Percentiles rank a stretch among this genome's conserved stretches.
These are phyloP conservation scores for Samsoniella hepiali DNA, from an alignment of 2,329 filamentous ascomycete genomes.

Conservation along the genomic window DNA sequence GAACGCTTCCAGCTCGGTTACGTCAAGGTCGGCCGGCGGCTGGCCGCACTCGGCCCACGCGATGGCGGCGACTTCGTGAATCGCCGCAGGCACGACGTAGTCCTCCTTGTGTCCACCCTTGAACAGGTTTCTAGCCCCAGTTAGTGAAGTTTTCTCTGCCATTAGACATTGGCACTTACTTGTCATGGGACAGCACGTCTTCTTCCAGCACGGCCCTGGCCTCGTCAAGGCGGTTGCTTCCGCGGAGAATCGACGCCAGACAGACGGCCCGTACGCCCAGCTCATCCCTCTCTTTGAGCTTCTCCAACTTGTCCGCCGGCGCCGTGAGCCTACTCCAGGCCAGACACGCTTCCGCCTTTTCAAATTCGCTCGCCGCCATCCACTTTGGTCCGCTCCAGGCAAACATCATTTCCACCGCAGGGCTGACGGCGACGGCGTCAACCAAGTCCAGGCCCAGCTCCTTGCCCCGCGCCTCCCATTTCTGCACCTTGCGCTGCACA, in stretches of 20 bases:
- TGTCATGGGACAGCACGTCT: slow-evolving; percentile 63
- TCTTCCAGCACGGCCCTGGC: slow-evolving; percentile 63
- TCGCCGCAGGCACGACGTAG: slow-evolving; percentile 68
- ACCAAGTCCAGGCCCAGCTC: slow-evolving; percentile 64
- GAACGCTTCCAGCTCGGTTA: slow-evolving; percentile 35
- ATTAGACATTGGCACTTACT: slow-evolving; percentile 39
- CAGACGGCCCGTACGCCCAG: slow-evolving; percentile 64
- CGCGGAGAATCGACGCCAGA: slow-evolving; percentile 62
- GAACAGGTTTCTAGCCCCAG: slow-evolving; percentile 43
- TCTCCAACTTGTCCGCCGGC: slow-evolving; percentile 34
- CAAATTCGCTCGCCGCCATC: slow-evolving; percentile 65
- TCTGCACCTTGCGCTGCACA: slow-evolving; percentile 75
- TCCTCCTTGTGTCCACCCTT: slow-evolving; percentile 63
- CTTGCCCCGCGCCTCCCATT: slow-evolving; percentile 79
- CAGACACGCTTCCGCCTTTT: slow-evolving; percentile 60
- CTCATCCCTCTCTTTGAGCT: slow-evolving; percentile 55
- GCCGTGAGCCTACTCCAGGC: slow-evolving; percentile 60
- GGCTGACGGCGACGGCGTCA: slow-evolving; percentile 78
- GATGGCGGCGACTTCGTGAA: slow-evolving; percentile 83
- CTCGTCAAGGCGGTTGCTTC: slow-evolving; percentile 59
- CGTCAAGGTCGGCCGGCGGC: slow-evolving; percentile 30
- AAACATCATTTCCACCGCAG: slow-evolving; percentile 86
- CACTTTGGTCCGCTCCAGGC: slow-evolving; percentile 88
- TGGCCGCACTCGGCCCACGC: slow-evolving; percentile 67
- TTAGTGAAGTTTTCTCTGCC: slow-evolving; percentile 12